Conservation (phyloP, 2,329 filamentous ascomycete species). For the Phyllosticta citribraziliensis region DNA sequence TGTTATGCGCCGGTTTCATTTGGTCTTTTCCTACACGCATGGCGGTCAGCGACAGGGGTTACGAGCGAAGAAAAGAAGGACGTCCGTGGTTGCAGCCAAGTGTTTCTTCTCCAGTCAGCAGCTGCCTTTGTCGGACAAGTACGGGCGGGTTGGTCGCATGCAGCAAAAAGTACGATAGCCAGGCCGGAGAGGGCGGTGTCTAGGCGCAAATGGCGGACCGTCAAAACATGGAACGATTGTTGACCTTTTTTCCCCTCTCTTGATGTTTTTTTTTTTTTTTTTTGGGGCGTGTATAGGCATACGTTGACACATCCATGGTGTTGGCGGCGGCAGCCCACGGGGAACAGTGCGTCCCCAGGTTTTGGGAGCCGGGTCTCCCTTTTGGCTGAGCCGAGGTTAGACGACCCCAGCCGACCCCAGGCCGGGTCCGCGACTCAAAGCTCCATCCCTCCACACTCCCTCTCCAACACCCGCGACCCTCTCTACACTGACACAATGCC, state of each 20-base stretch:
- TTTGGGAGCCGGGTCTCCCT: constrained; percentile 1
- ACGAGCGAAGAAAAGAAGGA: background rate
- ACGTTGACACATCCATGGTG: too few relatives aligned
- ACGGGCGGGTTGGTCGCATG: constrained; percentile 1
- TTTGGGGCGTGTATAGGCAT: too few relatives aligned
- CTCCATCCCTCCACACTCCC: background rate
- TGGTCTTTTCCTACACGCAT: background rate
- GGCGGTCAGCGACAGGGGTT: constrained; percentile 5
- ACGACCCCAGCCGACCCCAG: background rate
- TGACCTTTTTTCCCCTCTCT: background rate
- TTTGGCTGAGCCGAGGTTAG: constrained; percentile 4
- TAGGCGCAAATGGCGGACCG: constrained; percentile 3
- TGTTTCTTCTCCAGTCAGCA: background rate
- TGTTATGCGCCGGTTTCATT: background rate
- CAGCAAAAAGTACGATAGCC: background rate
- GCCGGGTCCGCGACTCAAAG: background rate
- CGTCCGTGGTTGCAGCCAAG: background rate
- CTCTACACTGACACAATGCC: constrained; percentile 14
- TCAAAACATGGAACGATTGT: background rate
- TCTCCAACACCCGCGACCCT: background rate
- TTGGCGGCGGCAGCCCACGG: background rate
- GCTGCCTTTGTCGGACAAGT: constrained; percentile 10
- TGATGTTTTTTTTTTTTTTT: too few relatives aligned
- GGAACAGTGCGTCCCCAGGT: background rate
- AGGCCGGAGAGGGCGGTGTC: background rate